Base-by-base conservation (phyloP, 148 eudicot genomes). In the Polygonum aviculare region DNA sequence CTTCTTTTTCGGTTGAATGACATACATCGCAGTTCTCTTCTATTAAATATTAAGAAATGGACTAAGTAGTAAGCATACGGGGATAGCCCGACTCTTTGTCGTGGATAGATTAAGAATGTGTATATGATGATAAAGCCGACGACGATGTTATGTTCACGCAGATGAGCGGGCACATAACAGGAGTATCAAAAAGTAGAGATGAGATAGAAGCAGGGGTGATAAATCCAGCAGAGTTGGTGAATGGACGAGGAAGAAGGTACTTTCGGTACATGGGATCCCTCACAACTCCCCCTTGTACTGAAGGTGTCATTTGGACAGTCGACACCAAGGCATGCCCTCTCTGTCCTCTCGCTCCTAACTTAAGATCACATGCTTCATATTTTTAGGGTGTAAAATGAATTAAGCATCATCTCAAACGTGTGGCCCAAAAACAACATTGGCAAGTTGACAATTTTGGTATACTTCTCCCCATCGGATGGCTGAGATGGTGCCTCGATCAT, bases 211-310 rank as follows among this genome's bases (percentile, higher is more conserved):
- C 55, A 31, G 94, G 88, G 0, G 69, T 79, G 47, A 72, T 92
- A 45, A 80, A 92, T 80, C 97, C 97, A 7, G 74, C 49, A 63
- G 40, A 63, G 11, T 72, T 81, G 12, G 83, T 87, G 3, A 69
- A 75, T 3, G 50, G 71, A 54, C 31, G 67, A 72, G 82, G 88
- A 19, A 78, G 22, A 19, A 79, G 22, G 36, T 85, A 81, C 47
- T 87, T 86, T 45, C 83, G 91, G 77, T 91, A 91, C 76, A 63
- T 81, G 77, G 97, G 97, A 33, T 89, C 93, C 22, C 93, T 91
- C 76, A 91, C 93, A 39, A 85, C 84, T 22, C 97, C 97, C 77
- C 97, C 97, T 19, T 91, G 97, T 67, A 89, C 91, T 2, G 91
- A 91, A 87, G 91, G 92, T 70, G 90, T 91, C 59, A 77, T 85